A percentile compares a stretch with the other conserved stretches of the same genome.
Evolutionary conservation across 2,329 filamentous ascomycete genomes (phyloP).

Genomic region (Monilinia fructicola): DNA sequence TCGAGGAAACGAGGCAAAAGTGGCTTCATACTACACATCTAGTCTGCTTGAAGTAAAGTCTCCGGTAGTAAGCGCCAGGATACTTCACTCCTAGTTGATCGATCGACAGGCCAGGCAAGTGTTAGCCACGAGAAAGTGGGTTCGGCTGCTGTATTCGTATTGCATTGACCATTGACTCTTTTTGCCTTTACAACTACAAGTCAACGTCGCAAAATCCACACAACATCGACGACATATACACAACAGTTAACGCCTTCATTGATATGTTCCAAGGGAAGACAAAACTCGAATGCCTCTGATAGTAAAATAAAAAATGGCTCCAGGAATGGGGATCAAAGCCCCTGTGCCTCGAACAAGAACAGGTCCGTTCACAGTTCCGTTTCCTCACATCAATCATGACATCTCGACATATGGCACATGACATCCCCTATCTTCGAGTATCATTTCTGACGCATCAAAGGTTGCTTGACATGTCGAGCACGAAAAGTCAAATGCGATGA

Average conservation of each 20-base stretch:
- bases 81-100: not conserved
- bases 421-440: not conserved
- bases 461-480: conserved; percentile 66
- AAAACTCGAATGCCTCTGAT: conserved; percentile 12
- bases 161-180: conserved; percentile 6
- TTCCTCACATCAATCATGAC: not conserved
- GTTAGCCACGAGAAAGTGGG: conserved; percentile 8
- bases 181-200: conserved; percentile 2
- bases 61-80: not conserved
- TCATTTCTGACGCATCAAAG: conserved; percentile 35
- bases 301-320: conserved; percentile 32
- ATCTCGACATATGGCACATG: not conserved
- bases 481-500: conserved; percentile 73
- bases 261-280: conserved; percentile 16
- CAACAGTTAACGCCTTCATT: not conserved
- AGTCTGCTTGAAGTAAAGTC: conserved; percentile 8
- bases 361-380: conserved; percentile 27
- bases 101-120: conserved; percentile 12
- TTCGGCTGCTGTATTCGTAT: conserved; percentile 6
- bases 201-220: not conserved
- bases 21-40: not conserved
- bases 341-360: conserved; percentile 38
- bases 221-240: conserved; percentile 1
- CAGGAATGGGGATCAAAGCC: conserved; percentile 38
- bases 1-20: not conserved